phyloP scores from a whole-genome alignment of 2,329 filamentous ascomycete species.

The Orbilia brochopaga region DNA sequence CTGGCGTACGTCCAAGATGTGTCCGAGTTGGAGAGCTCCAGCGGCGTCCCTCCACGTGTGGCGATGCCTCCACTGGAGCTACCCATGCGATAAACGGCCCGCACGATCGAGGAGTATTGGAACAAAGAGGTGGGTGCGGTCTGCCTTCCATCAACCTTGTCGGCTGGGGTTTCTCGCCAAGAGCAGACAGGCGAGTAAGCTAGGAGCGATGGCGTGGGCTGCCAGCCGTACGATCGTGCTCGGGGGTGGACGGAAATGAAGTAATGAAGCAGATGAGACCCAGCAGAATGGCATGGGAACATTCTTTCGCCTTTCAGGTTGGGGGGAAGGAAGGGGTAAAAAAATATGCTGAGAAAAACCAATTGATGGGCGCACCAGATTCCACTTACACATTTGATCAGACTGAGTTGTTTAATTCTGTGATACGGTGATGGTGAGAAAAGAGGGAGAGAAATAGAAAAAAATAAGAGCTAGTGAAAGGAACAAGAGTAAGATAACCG shows the following conservation, averaged over 20 bases:
- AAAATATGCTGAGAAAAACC: neutral
- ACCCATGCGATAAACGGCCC: slow-evolving; percentile 4
- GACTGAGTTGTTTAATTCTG: slow-evolving; percentile 18
- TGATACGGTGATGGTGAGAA: slow-evolving; percentile 24
- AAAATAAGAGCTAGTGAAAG: neutral
- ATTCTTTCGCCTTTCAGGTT: slow-evolving; percentile 6
- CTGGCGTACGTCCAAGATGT: too few relatives aligned
- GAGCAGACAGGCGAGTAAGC: slow-evolving; percentile 16
- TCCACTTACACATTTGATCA: slow-evolving; percentile 48
- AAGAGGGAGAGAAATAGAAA: neutral
- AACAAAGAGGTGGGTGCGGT: slow-evolving; percentile 5
- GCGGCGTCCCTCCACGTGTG: slow-evolving; percentile 13
- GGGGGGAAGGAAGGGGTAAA: neutral
- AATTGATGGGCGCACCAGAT: slow-evolving; percentile 6
- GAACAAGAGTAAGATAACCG: slow-evolving; percentile 8
- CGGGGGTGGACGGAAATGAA: slow-evolving; percentile 14
- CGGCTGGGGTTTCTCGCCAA: slow-evolving; percentile 33
- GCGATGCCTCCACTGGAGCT: slow-evolving; percentile 1
- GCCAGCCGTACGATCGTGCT: neutral
- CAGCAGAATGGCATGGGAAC: neutral
- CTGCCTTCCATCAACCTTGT: slow-evolving; percentile 28
- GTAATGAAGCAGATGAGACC: too few relatives aligned
- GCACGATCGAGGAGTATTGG: slow-evolving; percentile 8
- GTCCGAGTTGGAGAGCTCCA: neutral
- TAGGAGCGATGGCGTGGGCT: slow-evolving; percentile 24